These are phyloP conservation scores for Ramaria rubella DNA, from an alignment of 768 basidiomycete genomes.

Conservation along the genomic window DNA sequence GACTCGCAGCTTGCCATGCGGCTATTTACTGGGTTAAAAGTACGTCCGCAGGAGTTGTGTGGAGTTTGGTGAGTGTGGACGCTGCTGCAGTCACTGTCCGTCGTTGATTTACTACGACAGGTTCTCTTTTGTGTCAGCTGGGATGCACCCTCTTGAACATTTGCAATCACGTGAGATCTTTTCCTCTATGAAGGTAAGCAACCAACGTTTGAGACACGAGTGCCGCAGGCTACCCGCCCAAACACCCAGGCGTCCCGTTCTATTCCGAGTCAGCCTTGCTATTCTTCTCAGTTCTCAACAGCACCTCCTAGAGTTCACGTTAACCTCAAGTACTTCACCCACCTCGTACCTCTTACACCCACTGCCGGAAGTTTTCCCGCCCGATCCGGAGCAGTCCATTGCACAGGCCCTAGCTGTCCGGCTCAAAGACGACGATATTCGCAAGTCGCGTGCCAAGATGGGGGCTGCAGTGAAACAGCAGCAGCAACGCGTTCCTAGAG, in stretches of 20 bases:
- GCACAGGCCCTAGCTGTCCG: slow-evolving; percentile 57
- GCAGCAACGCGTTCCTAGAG: slow-evolving; percentile 24
- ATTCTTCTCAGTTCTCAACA: slow-evolving; percentile 56
- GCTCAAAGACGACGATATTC: slow-evolving; percentile 72
- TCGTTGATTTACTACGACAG: slow-evolving; percentile 28
- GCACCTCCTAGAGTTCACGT: slow-evolving; percentile 43
- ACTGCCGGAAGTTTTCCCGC: slow-evolving; percentile 43
- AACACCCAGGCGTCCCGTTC: slow-evolving; percentile 54
- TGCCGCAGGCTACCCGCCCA: neutral
- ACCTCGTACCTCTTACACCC: slow-evolving; percentile 47
- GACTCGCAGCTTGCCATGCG: slow-evolving; percentile 59
- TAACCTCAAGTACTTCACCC: slow-evolving; percentile 30
- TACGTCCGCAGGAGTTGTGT: slow-evolving; percentile 52
- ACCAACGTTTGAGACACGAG: neutral
- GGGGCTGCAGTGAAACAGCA: slow-evolving; percentile 65
- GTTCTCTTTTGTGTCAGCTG: slow-evolving; percentile 70
- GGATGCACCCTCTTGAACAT: slow-evolving; percentile 55
- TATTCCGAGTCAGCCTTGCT: slow-evolving; percentile 68
- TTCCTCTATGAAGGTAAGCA: slow-evolving; percentile 71
- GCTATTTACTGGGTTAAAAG: slow-evolving; percentile 56
- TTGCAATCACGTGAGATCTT: slow-evolving; percentile 72
- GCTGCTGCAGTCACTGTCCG: neutral
- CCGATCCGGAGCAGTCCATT: slow-evolving; percentile 55
- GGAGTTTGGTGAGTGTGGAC: slow-evolving; percentile 49
- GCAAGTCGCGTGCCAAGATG: slow-evolving; percentile 69